phyloP scores from a whole-genome alignment of 805 yeast species.

The Ogataea thermomethanolica region DNA sequence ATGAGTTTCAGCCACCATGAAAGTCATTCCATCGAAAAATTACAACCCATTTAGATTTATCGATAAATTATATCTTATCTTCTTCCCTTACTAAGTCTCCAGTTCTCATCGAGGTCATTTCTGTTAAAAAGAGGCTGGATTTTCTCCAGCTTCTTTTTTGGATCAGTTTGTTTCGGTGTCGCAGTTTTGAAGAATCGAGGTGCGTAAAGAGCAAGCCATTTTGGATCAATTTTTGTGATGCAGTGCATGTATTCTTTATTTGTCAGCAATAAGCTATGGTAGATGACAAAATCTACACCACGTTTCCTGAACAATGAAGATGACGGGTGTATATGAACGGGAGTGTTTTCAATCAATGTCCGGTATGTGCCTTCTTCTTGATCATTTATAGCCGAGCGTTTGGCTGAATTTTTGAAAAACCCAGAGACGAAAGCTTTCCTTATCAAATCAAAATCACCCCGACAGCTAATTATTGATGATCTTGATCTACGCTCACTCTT shows the following conservation, averaged over 20 bases:
- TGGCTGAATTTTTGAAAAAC: slow-evolving; percentile 62
- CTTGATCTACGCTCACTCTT: slow-evolving; percentile 19
- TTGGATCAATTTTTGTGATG: slow-evolving; percentile 75
- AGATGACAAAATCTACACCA: slow-evolving; percentile 72
- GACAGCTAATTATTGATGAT: slow-evolving; percentile 41
- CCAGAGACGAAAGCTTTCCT: slow-evolving; percentile 66
- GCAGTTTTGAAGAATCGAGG: slow-evolving; percentile 70
- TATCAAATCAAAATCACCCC: slow-evolving; percentile 52
- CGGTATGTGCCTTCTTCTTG: slow-evolving; percentile 48
- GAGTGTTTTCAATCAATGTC: slow-evolving; percentile 62
- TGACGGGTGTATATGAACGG: slow-evolving; percentile 85
- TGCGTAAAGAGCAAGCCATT: slow-evolving; percentile 69
- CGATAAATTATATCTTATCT: slow-evolving; percentile 12
- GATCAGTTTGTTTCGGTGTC: slow-evolving; percentile 47
- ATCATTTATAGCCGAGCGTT: slow-evolving; percentile 45
- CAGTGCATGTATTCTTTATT: slow-evolving; percentile 91
- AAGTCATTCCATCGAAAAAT: slow-evolving; percentile 24
- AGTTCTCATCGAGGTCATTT: slow-evolving; percentile 58
- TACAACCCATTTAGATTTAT: slow-evolving; percentile 8
- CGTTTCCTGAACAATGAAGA: slow-evolving; percentile 56
- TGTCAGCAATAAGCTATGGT: slow-evolving; percentile 78
- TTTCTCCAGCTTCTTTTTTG: slow-evolving; percentile 54
- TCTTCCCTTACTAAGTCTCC: slow-evolving; percentile 63
- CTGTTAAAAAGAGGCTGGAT: slow-evolving; percentile 71
- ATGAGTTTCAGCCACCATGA: slow-evolving; percentile 42